A percentile compares a stretch with the other conserved stretches of the same genome.
These are phyloP conservation scores for Nakazawaea anatomiae DNA, from an alignment of 805 yeast genomes.

Conservation along the genomic window DNA sequence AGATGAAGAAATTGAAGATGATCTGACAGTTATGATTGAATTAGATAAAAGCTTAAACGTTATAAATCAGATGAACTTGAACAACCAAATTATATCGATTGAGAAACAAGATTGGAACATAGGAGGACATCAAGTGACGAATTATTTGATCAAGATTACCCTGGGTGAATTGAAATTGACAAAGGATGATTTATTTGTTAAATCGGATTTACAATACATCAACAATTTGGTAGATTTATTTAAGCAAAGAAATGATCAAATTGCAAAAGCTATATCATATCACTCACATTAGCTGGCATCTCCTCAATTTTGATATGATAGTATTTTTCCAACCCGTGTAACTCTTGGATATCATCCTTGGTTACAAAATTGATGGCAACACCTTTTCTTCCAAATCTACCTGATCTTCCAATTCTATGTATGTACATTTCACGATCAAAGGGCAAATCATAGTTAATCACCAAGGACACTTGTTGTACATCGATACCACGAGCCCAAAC, in stretches of 20 bases:
- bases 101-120: constrained; percentile 9
- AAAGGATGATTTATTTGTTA: constrained; percentile 8
- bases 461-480: constrained; percentile 95
- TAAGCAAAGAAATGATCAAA: constrained; percentile 16
- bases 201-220: constrained; percentile 17
- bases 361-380: constrained; percentile 94
- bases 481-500: constrained; percentile 98
- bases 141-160: constrained; percentile 2
- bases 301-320: constrained; percentile 88
- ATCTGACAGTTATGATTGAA: constrained; percentile 4
- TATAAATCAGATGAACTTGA: background rate
- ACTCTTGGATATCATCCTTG: constrained; percentile 61
- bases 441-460: constrained; percentile 91
- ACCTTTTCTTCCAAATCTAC: constrained; percentile 98
- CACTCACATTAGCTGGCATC: constrained; percentile 69
- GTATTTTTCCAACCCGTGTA: constrained; percentile 84
- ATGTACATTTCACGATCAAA: constrained; percentile 87
- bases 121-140: constrained; percentile 4
- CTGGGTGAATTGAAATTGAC: constrained; percentile 4
- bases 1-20: constrained; percentile 6
- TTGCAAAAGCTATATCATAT: constrained; percentile 10
- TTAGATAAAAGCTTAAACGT: constrained; percentile 4
- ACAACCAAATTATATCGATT: constrained; percentile 2
- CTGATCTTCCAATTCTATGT: constrained; percentile 97
- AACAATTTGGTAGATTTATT: constrained; percentile 17